Percentiles rank a stretch among this genome's conserved stretches.
Conservation (phyloP, 1,284 basidiomycete genomes). For the Sanghuangporus weigelae region DNA sequence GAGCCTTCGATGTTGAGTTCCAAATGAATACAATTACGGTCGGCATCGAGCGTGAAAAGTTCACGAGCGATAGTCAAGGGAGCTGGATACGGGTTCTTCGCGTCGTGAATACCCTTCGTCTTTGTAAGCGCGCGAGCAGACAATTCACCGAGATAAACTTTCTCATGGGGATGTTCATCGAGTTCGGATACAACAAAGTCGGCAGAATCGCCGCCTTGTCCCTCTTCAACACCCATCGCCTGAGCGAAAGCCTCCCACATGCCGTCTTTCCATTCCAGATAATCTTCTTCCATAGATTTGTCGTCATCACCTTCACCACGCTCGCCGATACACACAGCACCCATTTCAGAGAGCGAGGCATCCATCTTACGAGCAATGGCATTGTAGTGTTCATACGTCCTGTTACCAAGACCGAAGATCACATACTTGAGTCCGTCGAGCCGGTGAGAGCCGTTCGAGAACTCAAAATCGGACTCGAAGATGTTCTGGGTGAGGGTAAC, state of each 20-base stretch:
- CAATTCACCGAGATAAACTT: conserved; percentile 89
- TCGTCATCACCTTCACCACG: conserved; percentile 97
- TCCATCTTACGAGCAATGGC: conserved; percentile 83
- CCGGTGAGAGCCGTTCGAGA: conserved; percentile 72
- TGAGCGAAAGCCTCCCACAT: conserved; percentile 90
- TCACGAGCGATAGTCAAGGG: conserved; percentile 77
- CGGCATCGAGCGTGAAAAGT: conserved; percentile 71
- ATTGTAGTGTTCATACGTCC: conserved; percentile 96
- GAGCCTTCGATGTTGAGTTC: conserved; percentile 95
- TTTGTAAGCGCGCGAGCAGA: conserved; percentile 86
- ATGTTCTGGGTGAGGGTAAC: conserved; percentile 92
- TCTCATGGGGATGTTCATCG: conserved; percentile 66
- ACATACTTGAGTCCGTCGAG: conserved; percentile 92
- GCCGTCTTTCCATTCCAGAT: conserved; percentile 97
- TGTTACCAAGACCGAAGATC: conserved; percentile 92
- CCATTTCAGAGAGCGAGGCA: conserved; percentile 68
- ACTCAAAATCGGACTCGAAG: conserved; percentile 81
- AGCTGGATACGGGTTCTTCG: conserved; percentile 94
- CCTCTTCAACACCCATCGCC: conserved; percentile 88
- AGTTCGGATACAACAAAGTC: conserved; percentile 92
- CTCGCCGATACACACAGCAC: conserved; percentile 83
- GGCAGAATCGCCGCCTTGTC: conserved; percentile 90
- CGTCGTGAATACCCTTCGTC: conserved; percentile 91
- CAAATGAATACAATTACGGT: conserved; percentile 93
- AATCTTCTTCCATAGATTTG: conserved; percentile 99